phyloP scores from a whole-genome alignment of 805 yeast species.

The Nakazawaea ishiwadae region DNA sequence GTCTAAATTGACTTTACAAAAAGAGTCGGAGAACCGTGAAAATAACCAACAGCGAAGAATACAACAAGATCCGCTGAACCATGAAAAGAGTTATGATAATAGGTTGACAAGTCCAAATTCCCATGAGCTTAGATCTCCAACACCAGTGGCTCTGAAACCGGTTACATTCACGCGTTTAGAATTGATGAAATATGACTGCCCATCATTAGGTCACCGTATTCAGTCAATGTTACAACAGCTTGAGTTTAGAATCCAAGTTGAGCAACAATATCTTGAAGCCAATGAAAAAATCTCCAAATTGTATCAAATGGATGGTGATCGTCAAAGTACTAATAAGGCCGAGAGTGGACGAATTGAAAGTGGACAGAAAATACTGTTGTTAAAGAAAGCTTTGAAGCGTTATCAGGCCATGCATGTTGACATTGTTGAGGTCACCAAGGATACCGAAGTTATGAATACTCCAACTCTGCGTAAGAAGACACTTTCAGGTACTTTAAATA shows the following conservation, averaged over 20 bases:
- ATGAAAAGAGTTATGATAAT: no score
- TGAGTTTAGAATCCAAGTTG: slow-evolving; percentile 91
- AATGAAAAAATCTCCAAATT: slow-evolving; percentile 83
- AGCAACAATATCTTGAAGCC: slow-evolving; percentile 88
- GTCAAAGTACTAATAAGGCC: slow-evolving; percentile 79
- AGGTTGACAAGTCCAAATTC: not conserved
- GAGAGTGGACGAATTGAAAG: slow-evolving; percentile 83
- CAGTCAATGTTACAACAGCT: slow-evolving; percentile 94
- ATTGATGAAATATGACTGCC: slow-evolving; percentile 86
- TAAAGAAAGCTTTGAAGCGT: slow-evolving; percentile 78
- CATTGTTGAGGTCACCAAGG: slow-evolving; percentile 61
- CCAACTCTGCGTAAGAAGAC: slow-evolving; percentile 79
- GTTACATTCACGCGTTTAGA: slow-evolving; percentile 69
- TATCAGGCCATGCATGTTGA: slow-evolving; percentile 85
- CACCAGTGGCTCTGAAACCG: not conserved
- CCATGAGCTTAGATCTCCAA: not conserved
- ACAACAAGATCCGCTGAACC: slow-evolving; percentile 5
- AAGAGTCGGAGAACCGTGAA: slow-evolving; percentile 6
- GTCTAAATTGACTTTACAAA: slow-evolving; percentile 47
- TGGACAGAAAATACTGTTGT: slow-evolving; percentile 76
- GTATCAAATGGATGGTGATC: slow-evolving; percentile 89
- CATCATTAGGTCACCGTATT: slow-evolving; percentile 89
- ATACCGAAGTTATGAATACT: slow-evolving; percentile 60
- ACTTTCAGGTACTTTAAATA: slow-evolving; percentile 70
- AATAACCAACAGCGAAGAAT: slow-evolving; percentile 9